These are phyloP conservation scores for Mallotus repandus DNA, from an alignment of 441 rosid species.

Conservation along the genomic window DNA sequence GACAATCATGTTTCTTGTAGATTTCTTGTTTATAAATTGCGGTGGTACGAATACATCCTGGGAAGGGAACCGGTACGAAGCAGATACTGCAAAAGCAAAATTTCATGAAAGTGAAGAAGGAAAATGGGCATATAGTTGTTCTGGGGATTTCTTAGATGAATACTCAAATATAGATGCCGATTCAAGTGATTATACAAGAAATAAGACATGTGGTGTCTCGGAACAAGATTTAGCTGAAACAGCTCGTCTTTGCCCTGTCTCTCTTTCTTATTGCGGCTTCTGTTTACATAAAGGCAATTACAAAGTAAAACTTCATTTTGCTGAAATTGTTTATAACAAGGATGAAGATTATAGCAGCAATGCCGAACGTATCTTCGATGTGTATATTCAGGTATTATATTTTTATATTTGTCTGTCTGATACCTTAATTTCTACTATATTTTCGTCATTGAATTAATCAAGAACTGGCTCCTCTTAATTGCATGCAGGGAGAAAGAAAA, in stretches of 20 bases:
- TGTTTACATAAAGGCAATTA: slow-evolving; percentile 30
- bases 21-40: slow-evolving; percentile 17
- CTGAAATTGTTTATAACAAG: slow-evolving; percentile 19
- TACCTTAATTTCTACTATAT: too few species aligned
- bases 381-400: slow-evolving; percentile 19
- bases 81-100: not conserved
- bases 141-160: not conserved
- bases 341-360: slow-evolving; percentile 10
- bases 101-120: not conserved
- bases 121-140: slow-evolving; percentile 16
- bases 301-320: slow-evolving; percentile 30
- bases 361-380: slow-evolving; percentile 31
- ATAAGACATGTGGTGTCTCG: slow-evolving; percentile 21
- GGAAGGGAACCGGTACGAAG: not conserved
- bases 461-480: not conserved
- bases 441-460: too few species aligned
- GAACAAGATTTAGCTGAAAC: not conserved
- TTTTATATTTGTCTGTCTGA: too few species aligned
- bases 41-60: not conserved
- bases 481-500: slow-evolving; percentile 14
- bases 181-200: slow-evolving; percentile 2
- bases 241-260: slow-evolving; percentile 13
- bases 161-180: too few species aligned
- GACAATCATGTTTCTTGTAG: not conserved
- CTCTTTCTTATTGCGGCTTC: slow-evolving; percentile 35